phyloP scores from a whole-genome alignment of 768 basidiomycete genomes.

The Artomyces pyxidatus region DNA sequence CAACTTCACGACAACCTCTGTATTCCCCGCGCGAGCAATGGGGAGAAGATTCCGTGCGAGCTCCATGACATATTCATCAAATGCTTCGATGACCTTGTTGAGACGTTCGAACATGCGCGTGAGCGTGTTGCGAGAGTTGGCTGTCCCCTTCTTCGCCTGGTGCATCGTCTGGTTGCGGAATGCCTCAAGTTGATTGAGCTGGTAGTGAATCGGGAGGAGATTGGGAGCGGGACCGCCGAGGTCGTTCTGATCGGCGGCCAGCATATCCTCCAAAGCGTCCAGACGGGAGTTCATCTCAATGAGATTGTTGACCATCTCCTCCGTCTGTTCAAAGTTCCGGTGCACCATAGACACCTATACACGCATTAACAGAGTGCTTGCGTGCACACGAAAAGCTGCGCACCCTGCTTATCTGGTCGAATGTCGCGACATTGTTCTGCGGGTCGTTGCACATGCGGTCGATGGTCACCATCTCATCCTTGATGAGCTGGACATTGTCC shows the following conservation, averaged over 20 bases:
- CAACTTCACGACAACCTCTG: conserved; percentile 84
- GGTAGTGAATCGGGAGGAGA: conserved; percentile 84
- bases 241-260: conserved; percentile 64
- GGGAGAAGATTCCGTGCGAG: conserved; percentile 70
- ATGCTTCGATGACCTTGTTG: conserved; percentile 68
- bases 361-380: not conserved
- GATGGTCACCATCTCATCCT: conserved; percentile 78
- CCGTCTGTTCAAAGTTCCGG: conserved; percentile 88
- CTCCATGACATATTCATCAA: conserved; percentile 78
- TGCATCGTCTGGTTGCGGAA: conserved; percentile 96
- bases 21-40: conserved; percentile 71
- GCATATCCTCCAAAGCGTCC: conserved; percentile 67
- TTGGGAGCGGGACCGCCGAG: conserved; percentile 85
- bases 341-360: conserved; percentile 89
- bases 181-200: conserved; percentile 83
- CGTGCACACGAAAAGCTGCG: conserved; percentile 20
- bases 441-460: conserved; percentile 75
- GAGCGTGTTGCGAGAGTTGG: conserved; percentile 58
- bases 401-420: conserved; percentile 94
- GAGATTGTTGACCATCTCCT: conserved; percentile 92
- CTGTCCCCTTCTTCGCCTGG: conserved; percentile 78
- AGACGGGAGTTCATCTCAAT: conserved; percentile 88
- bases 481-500: conserved; percentile 69
- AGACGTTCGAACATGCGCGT: conserved; percentile 80
- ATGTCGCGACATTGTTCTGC: conserved; percentile 69